Base-by-base conservation (phyloP, 805 yeast genomes). In the Yamadazyma takamatsuzukensis region DNA sequence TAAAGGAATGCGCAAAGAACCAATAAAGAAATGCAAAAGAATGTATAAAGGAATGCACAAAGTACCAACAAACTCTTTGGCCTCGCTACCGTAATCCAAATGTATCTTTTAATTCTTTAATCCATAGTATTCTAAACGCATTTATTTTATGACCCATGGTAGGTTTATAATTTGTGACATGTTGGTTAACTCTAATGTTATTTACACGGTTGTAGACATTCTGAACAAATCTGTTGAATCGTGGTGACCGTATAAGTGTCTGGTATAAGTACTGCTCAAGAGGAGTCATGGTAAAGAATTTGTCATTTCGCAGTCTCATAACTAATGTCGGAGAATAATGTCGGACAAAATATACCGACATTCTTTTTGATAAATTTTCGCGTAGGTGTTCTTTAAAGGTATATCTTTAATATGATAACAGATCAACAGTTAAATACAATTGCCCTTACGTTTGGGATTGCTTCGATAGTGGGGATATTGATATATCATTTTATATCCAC, bases 341-440 rank as follows among this genome's bases (percentile, higher is more conserved):
- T n/a, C n/a, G n/a, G n/a, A n/a, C n/a, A n/a, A n/a, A n/a, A n/a
- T n/a, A n/a, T n/a, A n/a, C n/a, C n/a, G n/a, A n/a, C n/a, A n/a
- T n/a, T n/a, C n/a, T n/a, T n/a, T n/a, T n/a, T n/a, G n/a, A n/a
- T n/a, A n/a, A n/a, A n/a, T n/a, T n/a, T n/a, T n/a, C n/a, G n/a
- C n/a, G n/a, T n/a, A n/a, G n/a, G n/a, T n/a, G n/a, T 8, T 8
- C 11, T 19, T 14, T 15, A n/a, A n/a, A n/a, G n/a, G n/a, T 23
- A 10, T 27, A 21, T 23, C 9, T 15, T 18, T 29, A 43, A 12
- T 29, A 89, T 89, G 96, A 88, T 89, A 50, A 69, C 85, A 11
- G 97, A 89, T 69, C 68, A 67, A 34, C 93, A 87, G 58, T 72
- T 89, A 54, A 77, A 88, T 56, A 61, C 74, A 30, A 63, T 86